phyloP scores from a whole-genome alignment of 495 filamentous ascomycete species.

The Penicillium paxilli region DNA sequence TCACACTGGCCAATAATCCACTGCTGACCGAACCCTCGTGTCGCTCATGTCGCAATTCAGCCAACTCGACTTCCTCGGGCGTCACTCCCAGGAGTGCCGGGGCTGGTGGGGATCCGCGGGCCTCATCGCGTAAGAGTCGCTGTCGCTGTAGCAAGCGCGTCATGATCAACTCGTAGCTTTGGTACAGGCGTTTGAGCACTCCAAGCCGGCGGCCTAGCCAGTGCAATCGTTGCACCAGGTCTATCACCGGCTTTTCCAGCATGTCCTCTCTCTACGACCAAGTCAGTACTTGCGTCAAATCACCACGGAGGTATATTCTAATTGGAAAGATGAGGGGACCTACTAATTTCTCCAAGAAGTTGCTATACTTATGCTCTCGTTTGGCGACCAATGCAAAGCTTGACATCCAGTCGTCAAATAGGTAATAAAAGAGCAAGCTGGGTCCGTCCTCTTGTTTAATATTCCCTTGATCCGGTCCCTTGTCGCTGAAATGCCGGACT shows the following conservation, averaged over 20 bases:
- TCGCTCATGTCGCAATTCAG: constrained; percentile 28
- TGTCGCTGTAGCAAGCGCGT: constrained; percentile 64
- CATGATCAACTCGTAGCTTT: constrained; percentile 78
- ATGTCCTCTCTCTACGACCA: constrained; percentile 53
- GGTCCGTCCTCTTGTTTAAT: constrained; percentile 62
- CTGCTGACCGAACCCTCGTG: constrained; percentile 29
- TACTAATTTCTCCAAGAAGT: constrained; percentile 58
- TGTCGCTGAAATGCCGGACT: constrained; percentile 41
- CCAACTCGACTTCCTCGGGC: constrained; percentile 28
- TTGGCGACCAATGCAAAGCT: constrained; percentile 64
- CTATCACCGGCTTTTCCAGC: constrained; percentile 57
- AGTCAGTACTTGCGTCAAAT: not conserved
- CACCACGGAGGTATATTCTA: too few species aligned
- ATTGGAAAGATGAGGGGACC: constrained; percentile 8
- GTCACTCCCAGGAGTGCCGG: constrained; percentile 24
- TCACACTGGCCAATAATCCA: constrained; percentile 14
- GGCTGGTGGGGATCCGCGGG: constrained; percentile 19
- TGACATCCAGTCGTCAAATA: constrained; percentile 84
- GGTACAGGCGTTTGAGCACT: constrained; percentile 72
- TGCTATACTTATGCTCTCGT: constrained; percentile 60
- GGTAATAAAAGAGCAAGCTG: constrained; percentile 79
- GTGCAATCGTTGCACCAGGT: constrained; percentile 70
- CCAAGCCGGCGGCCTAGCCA: constrained; percentile 66
- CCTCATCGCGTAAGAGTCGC: constrained; percentile 41
- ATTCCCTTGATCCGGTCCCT: constrained; percentile 30